phyloP scores from a whole-genome alignment of 805 yeast genomes.

The Crinitomyces ghanaensis region DNA sequence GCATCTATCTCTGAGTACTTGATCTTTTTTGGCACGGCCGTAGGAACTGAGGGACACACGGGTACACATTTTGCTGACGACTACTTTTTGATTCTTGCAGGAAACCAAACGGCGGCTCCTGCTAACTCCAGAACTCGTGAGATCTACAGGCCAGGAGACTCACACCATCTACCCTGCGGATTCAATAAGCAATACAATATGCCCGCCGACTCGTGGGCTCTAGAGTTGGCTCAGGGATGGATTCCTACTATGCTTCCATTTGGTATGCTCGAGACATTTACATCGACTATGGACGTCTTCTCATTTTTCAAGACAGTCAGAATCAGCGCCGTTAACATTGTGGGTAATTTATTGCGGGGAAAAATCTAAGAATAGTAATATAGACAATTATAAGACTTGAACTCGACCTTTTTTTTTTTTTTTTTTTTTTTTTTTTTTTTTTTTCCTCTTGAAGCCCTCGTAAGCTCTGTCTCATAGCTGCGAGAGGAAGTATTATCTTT shows the following conservation, averaged over 20 bases:
- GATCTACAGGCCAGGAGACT: slow-evolving; percentile 77
- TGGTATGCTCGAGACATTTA: slow-evolving; percentile 71
- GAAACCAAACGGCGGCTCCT: slow-evolving; percentile 62
- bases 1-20: slow-evolving; percentile 90
- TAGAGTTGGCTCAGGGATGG: slow-evolving; percentile 98
- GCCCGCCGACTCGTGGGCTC: slow-evolving; percentile 74
- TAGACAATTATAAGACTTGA: no score
- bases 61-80: slow-evolving; percentile 98
- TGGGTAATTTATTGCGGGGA: slow-evolving; percentile 49
- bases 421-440: background rate
- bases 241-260: slow-evolving; percentile 96
- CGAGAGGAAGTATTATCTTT: no score
- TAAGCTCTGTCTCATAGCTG: no score
- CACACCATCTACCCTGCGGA: slow-evolving; percentile 70
- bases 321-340: slow-evolving; percentile 73
- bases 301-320: slow-evolving; percentile 59
- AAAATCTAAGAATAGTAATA: slow-evolving; percentile 42
- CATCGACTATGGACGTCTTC: slow-evolving; percentile 68
- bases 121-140: slow-evolving; percentile 56
- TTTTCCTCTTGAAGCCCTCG: background rate
- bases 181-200: slow-evolving; percentile 72
- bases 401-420: no score
- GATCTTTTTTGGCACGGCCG: slow-evolving; percentile 85
- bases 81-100: slow-evolving; percentile 81
- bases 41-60: slow-evolving; percentile 93